Conservation (phyloP, 768 basidiomycete genomes). For the Naematelia encephala region DNA sequence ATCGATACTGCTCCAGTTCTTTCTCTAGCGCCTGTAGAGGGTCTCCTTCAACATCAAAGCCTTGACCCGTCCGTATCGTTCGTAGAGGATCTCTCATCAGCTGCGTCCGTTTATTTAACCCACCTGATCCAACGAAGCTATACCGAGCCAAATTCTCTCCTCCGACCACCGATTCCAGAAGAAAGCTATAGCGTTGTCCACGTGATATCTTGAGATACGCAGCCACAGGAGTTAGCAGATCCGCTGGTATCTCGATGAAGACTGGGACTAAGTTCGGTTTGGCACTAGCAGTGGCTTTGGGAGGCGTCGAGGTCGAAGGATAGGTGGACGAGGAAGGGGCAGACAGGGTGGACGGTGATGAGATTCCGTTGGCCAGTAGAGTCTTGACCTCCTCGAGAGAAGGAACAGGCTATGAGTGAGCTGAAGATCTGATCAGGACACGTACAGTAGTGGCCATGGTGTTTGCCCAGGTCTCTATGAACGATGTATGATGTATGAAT, state of each 20-base stretch:
- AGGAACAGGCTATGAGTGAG: conserved; percentile 12
- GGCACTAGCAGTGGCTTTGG: conserved; percentile 1
- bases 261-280: conserved; percentile 78
- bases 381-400: conserved; percentile 29
- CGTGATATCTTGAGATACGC: conserved; percentile 91
- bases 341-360: conserved; percentile 35
- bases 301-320: conserved; percentile 19
- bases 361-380: conserved; percentile 26
- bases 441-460: conserved; percentile 13
- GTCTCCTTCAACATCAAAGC: conserved; percentile 78
- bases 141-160: conserved; percentile 91
- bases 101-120: conserved; percentile 29
- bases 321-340: conserved; percentile 25
- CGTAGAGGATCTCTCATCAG: conserved; percentile 77
- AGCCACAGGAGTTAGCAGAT: conserved; percentile 93
- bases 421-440: not conserved
- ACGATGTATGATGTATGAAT: too few relatives aligned
- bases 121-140: conserved; percentile 94
- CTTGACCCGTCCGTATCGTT: conserved; percentile 80
- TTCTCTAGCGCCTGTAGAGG: conserved; percentile 79
- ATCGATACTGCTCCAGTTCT: conserved; percentile 80
- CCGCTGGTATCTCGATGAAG: conserved; percentile 87
- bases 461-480: too few relatives aligned
- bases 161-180: conserved; percentile 85
- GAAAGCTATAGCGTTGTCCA: conserved; percentile 88